A percentile compares a stretch with the other conserved stretches of the same genome.
Evolutionary conservation across 768 basidiomycete species (phyloP).

Genomic region (Heimioporus sp.): DNA sequence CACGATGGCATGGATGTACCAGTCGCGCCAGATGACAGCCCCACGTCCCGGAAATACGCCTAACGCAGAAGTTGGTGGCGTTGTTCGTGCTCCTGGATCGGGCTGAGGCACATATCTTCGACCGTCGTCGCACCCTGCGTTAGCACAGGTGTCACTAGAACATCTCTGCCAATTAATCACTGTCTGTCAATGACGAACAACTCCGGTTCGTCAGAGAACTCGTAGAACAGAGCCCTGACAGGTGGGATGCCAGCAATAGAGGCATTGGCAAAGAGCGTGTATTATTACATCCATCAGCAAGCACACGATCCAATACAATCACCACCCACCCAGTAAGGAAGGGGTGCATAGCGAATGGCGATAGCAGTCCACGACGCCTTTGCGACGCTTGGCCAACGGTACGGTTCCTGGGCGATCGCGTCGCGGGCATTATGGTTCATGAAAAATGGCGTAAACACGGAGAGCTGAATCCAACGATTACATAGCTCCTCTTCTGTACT

Average conservation of each 20-base stretch:
- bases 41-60: constrained; percentile 65
- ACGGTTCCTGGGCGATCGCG: constrained; percentile 71
- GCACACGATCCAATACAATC: not conserved
- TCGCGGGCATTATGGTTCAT: constrained; percentile 68
- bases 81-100: not conserved
- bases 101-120: constrained; percentile 37
- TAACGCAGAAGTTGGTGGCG: constrained; percentile 17
- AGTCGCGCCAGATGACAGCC: constrained; percentile 60
- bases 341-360: constrained; percentile 57
- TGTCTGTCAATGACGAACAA: constrained; percentile 61
- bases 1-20: constrained; percentile 61
- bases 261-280: constrained; percentile 67
- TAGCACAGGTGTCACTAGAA: constrained; percentile 73
- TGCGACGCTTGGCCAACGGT: constrained; percentile 74
- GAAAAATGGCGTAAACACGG: constrained; percentile 77
- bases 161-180: constrained; percentile 63
- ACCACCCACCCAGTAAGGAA: constrained; percentile 71
- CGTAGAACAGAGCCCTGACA: constrained; percentile 69
- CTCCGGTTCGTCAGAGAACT: constrained; percentile 70
- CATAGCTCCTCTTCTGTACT: constrained; percentile 79
- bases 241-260: constrained; percentile 62
- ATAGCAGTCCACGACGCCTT: constrained; percentile 71
- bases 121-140: constrained; percentile 65
- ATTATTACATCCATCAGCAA: constrained; percentile 37
- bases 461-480: constrained; percentile 79